Evolutionary conservation across 495 filamentous ascomycete species (phyloP), one percentile per base, ranked within the genome.

Genomic region (Annulohypoxylon stygium): DNA sequence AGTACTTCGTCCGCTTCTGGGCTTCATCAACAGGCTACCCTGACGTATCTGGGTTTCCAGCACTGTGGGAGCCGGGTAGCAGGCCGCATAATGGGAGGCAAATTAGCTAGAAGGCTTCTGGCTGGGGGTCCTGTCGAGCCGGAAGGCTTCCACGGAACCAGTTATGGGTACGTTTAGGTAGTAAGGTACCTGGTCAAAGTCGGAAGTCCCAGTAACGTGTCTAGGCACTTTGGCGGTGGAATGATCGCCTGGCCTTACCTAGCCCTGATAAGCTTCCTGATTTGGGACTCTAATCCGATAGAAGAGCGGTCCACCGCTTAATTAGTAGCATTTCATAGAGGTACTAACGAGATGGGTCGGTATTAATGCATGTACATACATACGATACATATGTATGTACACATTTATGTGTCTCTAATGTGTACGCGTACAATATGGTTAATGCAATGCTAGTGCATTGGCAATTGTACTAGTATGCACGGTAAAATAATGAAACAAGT

Each of bases 81-180:
- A 67, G 65, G 74, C 67, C 70, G 74, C 74, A 76, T 76, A 73
- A 76, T 72, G 65, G 59, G 70, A 73, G 70, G 69, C 69, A 73
- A 74, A 72, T 72, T 65, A 71, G 30, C 70, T 75, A 75, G 43
- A 59, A 64, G 34, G 63, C 34, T 30, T 54, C 30, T 60, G 30
- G 14, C 43, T 36, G 50, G 70, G 62, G 66, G 47, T 59, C 43
- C 64, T 75, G 61, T 70, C 76, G 76, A 78, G 76, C 76, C 76
- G 76, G 76, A 78, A 72, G 65, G 12, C 74, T 75, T 76, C 71
- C 76, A 75, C 71, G 70, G 37, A 76, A 57, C 69, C 59, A 47
- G 68, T 41, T 72, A 76, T 76, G 74, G 71, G 63, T 71, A 75
- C 71, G 25, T 71, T 74, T 71, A 71, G 71, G 63, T 71, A 75